Base-by-base conservation (phyloP, 2,329 filamentous ascomycete genomes). In the Didymella exigua region DNA sequence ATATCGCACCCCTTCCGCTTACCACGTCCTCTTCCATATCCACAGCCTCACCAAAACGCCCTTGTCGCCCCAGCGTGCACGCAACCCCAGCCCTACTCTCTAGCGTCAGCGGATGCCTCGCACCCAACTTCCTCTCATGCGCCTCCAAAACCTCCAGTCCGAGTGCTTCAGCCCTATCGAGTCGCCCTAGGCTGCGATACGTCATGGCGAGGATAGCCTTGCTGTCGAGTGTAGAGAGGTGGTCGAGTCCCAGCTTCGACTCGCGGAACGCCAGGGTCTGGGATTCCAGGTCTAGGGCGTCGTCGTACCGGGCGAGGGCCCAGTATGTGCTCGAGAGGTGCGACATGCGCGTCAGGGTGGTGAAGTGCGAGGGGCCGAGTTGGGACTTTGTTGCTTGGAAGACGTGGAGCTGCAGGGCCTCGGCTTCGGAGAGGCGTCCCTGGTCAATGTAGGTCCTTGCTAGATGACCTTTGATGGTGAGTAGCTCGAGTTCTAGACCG, bases 31-130 rank as follows among this genome's bases (percentile, higher is more conserved):
- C 29, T 23, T 34, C 7, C 19, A 56, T 11, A 7, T 23, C 8
- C 19, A 24, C 18, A 13, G 59, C 53, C 30, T 61, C 54, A 9
- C 43, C 24, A 14, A 59, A 46, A 4, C 44, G 37, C 14, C 54
- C 54, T 23, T 48, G 37, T 11, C 23, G 9, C 3, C 30, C 24
- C 18, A 52, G 31, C 0, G 38, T 27, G 9, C 9, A 6, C 18
- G 36, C 58, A 11, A 61, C 41, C 8, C 14, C 31, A 10, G 42
- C 24, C 16, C 53, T 26, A 21, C 37, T 47, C 1, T 16, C 11
- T 21, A 63, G 24, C 10, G 56, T 61, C 5, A 34, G 18, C 6
- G 29, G 11, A 31, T 59, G 42, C 11, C 50, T 21, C 1, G 16
- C 23, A 1, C 58, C 56, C 2, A 61, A 31, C 10, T 23, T 37